phyloP scores from a whole-genome alignment of 2,329 filamentous ascomycete species.

The Colletotrichum trifolii region DNA sequence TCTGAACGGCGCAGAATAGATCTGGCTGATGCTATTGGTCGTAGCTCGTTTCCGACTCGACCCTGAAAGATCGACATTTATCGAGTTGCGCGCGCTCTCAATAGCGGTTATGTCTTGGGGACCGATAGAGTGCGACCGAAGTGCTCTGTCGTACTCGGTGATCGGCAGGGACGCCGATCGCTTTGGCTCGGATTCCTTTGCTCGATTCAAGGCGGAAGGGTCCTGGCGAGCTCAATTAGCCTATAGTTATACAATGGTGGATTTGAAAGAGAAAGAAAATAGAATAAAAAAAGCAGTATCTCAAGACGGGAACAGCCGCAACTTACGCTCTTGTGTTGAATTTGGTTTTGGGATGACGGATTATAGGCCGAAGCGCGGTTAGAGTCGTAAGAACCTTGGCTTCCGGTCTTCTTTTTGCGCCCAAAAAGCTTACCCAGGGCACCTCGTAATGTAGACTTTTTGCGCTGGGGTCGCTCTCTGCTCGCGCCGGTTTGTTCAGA shows the following conservation, averaged over 20 bases:
- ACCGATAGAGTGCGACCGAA: conserved; percentile 71
- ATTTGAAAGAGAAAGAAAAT: not conserved
- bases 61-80: conserved; percentile 57
- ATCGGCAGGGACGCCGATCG: conserved; percentile 69
- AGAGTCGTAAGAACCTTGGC: conserved; percentile 44
- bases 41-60: conserved; percentile 54
- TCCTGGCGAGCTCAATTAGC: conserved; percentile 45
- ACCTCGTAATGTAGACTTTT: conserved; percentile 67
- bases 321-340: conserved; percentile 64
- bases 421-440: conserved; percentile 69
- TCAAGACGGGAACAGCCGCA: conserved; percentile 19
- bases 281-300: not conserved
- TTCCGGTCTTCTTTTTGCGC: conserved; percentile 62
- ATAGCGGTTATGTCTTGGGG: conserved; percentile 65
- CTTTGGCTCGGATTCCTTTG: conserved; percentile 56
- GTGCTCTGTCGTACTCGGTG: conserved; percentile 68
- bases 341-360: conserved; percentile 55
- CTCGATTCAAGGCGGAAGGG: conserved; percentile 49
- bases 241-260: not conserved
- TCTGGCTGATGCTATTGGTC: conserved; percentile 51
- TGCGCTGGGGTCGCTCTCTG: conserved; percentile 57
- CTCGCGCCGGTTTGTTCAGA: conserved; percentile 48
- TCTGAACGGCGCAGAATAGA: conserved; percentile 50
- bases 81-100: conserved; percentile 64
- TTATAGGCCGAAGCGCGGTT: conserved; percentile 42